Evolutionary conservation across 805 yeast species (phyloP), one percentile per base, ranked within the genome.

Genomic region (Martiniozyma abietophila): DNA sequence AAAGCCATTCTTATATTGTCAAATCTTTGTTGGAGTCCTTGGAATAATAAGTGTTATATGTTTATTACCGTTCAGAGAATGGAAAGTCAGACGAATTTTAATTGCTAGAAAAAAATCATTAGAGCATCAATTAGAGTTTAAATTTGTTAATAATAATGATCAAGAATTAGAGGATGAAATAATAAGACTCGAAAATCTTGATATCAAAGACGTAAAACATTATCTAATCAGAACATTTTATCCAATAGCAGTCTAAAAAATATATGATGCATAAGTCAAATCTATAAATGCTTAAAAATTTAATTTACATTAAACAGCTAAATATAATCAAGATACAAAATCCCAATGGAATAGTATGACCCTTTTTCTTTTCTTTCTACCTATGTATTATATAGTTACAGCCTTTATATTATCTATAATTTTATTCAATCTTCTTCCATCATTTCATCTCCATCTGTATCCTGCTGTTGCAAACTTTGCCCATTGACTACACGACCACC

Each of bases 1-100:
- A 3, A 42, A 40, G 31, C 82, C 83, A 2, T 80, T 66, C 43
- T 53, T 71, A 15, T 66, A 76, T 45, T 65, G 81, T 14, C 85
- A 79, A 47, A 63, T 76, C 2, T 74, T 76, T 45, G 72, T 74
- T 10, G 81, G 80, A 4, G 37, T 54, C 22, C 46, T 63, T 14
- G 56, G 71, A 32, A 66, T 69, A 34, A 50, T 67, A 8, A 56
- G 58, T 16, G 68, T 69, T 0, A 39, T 65, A 5, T 4, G 68
- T 2, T 41, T 76, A 25, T 41, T 75, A 2, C 58, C 73, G 1
- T 59, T 73, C 26, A 61, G 88, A 47, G 80, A 76, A 45, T 65
- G 67, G 63, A 60, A 71, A 37, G 71, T 78, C 2, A 50, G 61
- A 29, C 51, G 67, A 29, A 59, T 60, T 48, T 40, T 74, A 10